Conservation (phyloP, 2,329 filamentous ascomycete species). For the Colletotrichum nymphaeae region DNA sequence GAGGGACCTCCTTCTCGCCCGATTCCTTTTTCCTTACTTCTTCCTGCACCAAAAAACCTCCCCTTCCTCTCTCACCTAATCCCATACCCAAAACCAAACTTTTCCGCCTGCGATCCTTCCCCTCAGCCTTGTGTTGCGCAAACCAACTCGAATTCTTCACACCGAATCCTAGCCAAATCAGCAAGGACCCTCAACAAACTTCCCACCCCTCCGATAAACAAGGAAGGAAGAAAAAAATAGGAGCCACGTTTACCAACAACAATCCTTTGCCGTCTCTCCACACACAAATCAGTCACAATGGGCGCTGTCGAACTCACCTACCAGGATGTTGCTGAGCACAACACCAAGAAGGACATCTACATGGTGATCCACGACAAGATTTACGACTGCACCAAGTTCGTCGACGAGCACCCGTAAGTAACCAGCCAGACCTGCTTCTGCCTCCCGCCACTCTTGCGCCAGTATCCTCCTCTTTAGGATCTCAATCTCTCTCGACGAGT, state of each 20-base stretch:
- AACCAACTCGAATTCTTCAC: neutral
- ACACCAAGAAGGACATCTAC: conserved; percentile 93
- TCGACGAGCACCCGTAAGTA: conserved; percentile 92
- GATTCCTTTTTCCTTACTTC: conserved; percentile 12
- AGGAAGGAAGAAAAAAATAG: conserved; percentile 7
- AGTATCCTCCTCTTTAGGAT: neutral
- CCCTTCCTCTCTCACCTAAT: conserved; percentile 1
- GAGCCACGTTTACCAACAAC: conserved; percentile 26
- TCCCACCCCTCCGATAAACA: neutral
- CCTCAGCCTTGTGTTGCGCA: neutral
- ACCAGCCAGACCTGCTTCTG: neutral
- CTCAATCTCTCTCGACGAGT: neutral
- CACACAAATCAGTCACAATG: conserved; percentile 35
- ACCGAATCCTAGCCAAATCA: neutral
- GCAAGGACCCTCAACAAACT: conserved; percentile 14
- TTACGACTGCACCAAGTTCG: conserved; percentile 89
- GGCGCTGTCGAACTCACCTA: conserved; percentile 72
- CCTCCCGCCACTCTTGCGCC: conserved; percentile 28
- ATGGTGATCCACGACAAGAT: conserved; percentile 96
- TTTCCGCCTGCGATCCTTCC: neutral
- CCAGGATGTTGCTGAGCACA: conserved; percentile 85
- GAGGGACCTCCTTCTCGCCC: conserved; percentile 21
- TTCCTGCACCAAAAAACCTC: neutral
- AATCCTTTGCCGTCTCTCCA: neutral
- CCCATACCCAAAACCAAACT: conserved; percentile 18